Evolutionary conservation across 345 rosid genomes (phyloP).

Genomic region (Psidium guajava): DNA sequence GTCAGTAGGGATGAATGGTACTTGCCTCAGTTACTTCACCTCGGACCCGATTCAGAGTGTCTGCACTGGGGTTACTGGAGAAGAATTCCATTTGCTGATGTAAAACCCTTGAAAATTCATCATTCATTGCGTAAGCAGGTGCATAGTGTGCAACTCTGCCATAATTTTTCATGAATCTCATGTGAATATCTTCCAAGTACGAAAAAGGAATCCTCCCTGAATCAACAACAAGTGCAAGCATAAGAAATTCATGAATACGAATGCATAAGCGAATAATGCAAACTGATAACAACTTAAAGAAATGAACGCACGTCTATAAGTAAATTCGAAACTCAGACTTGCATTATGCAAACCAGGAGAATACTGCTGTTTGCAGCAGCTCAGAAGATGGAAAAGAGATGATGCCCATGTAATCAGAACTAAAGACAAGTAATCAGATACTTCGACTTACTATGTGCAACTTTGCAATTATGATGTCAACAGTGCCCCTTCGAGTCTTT

Average conservation of each 20-base stretch:
- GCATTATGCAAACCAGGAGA: not conserved
- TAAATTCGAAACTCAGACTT: not conserved
- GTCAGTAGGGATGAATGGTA: not conserved
- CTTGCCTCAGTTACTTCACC: constrained; percentile 93
- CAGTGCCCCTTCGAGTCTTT: not conserved
- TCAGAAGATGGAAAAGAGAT: not conserved
- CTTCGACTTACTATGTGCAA: not conserved
- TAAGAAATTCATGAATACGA: not conserved
- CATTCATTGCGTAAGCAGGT: constrained; percentile 96
- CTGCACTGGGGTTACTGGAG: constrained; percentile 85
- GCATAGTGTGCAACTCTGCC: constrained; percentile 72
- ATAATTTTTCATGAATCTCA: constrained; percentile 97
- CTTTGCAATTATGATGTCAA: not conserved
- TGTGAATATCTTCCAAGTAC: constrained; percentile 88
- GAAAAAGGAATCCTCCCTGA: constrained; percentile 97
- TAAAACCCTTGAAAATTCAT: constrained; percentile 93
- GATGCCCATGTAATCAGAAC: not conserved
- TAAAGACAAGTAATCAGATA: not conserved
- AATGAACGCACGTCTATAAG: not conserved
- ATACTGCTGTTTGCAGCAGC: not conserved
- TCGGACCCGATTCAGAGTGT: constrained; percentile 82
- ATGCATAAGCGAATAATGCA: not conserved
- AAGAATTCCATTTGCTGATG: constrained; percentile 99
- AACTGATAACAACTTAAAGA: not conserved
- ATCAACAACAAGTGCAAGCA: constrained; percentile 3